Conservation (phyloP, 768 basidiomycete genomes). For the Suillus variegatus region DNA sequence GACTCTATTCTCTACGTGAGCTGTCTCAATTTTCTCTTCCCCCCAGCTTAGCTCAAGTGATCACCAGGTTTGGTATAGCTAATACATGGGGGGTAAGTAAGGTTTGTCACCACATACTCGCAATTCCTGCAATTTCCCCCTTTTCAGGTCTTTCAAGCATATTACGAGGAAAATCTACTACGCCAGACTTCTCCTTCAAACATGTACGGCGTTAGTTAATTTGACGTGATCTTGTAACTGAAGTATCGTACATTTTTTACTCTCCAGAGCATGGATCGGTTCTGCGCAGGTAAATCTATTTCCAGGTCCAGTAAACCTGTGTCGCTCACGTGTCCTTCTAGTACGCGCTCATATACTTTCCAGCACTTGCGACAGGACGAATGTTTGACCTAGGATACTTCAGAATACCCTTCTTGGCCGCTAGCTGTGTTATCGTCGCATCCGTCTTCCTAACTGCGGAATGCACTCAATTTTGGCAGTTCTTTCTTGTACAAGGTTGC, state of each 20-base stretch:
- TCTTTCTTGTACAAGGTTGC: constrained; percentile 73
- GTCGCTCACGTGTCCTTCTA: constrained; percentile 23
- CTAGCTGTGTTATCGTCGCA: constrained; percentile 50
- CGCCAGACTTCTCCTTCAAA: constrained; percentile 52
- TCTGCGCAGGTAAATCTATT: constrained; percentile 57
- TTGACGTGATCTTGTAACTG: background rate
- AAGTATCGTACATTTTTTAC: background rate
- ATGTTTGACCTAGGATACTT: constrained; percentile 76
- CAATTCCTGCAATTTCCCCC: background rate
- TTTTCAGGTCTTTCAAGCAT: constrained; percentile 67
- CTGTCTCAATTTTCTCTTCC: constrained; percentile 1
- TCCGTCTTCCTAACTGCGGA: constrained; percentile 69
- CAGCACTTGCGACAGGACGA: constrained; percentile 63
- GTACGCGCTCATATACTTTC: constrained; percentile 65
- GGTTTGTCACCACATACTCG: background rate
- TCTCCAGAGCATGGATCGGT: constrained; percentile 76
- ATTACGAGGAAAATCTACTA: constrained; percentile 61
- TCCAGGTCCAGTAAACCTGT: constrained; percentile 1
- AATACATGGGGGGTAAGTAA: constrained; percentile 75
- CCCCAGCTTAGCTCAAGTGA: background rate
- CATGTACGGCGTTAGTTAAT: constrained; percentile 46
- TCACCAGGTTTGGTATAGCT: constrained; percentile 60
- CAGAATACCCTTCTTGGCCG: constrained; percentile 46
- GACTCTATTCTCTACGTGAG: constrained; percentile 1
- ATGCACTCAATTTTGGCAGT: constrained; percentile 78